Evolutionary conservation across 495 filamentous ascomycete species (phyloP).

Genomic region (Penicillium canariense): DNA sequence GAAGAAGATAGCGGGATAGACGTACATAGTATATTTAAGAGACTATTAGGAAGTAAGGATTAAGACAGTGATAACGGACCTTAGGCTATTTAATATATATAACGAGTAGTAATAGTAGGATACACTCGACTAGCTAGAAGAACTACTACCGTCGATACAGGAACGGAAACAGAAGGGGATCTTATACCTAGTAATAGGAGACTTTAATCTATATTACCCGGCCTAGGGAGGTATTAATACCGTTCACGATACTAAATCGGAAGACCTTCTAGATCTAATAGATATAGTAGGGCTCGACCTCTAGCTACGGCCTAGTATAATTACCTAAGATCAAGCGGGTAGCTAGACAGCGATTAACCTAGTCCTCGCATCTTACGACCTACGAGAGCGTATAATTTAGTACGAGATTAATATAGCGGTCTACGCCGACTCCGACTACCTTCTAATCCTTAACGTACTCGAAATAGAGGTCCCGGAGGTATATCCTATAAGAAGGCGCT

Average conservation of each 20-base stretch:
- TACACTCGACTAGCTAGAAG: neutral
- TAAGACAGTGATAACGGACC: neutral
- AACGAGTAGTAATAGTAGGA: neutral
- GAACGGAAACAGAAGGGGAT: neutral
- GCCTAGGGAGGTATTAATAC: constrained; percentile 8
- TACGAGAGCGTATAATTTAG: neutral
- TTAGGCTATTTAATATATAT: constrained; percentile 12
- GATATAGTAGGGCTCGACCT: neutral
- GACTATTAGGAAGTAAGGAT: neutral
- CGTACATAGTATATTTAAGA: neutral
- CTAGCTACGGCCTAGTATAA: neutral
- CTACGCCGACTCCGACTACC: constrained; percentile 12
- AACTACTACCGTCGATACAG: neutral
- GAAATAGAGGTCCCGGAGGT: neutral
- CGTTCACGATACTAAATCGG: neutral
- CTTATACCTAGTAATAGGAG: constrained; percentile 17
- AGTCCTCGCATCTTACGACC: neutral
- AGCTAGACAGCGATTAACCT: constrained; percentile 11
- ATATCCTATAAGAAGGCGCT: neutral
- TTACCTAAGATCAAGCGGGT: constrained; percentile 1
- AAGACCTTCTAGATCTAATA: neutral
- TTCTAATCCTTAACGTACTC: constrained; percentile 3
- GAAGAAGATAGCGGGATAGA: neutral
- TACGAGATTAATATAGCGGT: neutral
- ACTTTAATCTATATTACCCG: constrained; percentile 28